Evolutionary conservation across 495 filamentous ascomycete genomes (phyloP).

Genomic region (Bacidia rubella): DNA sequence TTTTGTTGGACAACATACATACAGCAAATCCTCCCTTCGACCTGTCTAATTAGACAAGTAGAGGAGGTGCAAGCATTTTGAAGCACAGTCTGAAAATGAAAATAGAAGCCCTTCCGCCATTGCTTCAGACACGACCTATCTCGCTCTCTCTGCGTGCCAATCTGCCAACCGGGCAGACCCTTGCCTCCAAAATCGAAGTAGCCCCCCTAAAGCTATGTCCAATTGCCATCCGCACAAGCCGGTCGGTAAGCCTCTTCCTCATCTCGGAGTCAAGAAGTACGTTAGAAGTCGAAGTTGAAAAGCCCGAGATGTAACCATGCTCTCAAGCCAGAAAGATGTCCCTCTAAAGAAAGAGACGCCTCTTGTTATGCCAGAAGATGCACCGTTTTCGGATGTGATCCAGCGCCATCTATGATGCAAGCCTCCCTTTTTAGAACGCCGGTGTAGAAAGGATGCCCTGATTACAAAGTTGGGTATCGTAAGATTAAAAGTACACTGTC

Average conservation of each 20-base stretch:
- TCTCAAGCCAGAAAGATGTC: not conserved
- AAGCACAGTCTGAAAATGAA: no score
- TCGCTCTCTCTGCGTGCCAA: not conserved
- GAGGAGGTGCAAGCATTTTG: no score
- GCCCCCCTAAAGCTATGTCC: not conserved
- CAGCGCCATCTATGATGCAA: slow-evolving; percentile 2
- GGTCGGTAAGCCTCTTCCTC: not conserved
- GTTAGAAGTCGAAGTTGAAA: not conserved
- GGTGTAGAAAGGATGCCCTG: not conserved
- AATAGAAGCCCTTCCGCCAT: not conserved
- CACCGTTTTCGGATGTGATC: no score
- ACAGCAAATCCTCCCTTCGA: not conserved
- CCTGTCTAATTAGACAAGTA: no score
- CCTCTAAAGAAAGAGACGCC: not conserved
- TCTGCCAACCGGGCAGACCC: not conserved
- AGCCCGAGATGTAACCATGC: no score
- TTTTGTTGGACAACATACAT: not conserved
- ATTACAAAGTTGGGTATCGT: slow-evolving; percentile 1
- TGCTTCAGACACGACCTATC: not conserved
- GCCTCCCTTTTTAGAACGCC: slow-evolving; percentile 2
- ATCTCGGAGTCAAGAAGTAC: not conserved
- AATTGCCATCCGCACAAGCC: not conserved
- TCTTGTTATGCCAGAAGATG: no score
- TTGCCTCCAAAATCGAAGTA: not conserved
- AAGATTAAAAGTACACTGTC: slow-evolving; percentile 1